Evolutionary conservation across 2,329 filamentous ascomycete genomes (phyloP).

Genomic region (Fusarium luffae): DNA sequence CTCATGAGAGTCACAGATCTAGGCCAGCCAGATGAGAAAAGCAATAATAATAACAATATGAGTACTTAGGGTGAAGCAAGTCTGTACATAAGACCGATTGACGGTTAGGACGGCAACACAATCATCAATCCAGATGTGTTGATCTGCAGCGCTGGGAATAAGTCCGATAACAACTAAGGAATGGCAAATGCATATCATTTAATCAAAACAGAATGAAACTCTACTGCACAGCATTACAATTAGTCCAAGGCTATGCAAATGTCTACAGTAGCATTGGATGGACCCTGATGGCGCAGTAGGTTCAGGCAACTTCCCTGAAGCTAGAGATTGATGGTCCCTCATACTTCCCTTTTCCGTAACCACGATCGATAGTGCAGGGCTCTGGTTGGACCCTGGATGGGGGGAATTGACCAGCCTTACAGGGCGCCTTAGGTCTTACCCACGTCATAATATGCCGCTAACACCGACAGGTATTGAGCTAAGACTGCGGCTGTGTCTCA

Average conservation of each 20-base stretch:
- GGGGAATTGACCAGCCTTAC: conserved; percentile 13
- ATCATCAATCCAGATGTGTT: not conserved
- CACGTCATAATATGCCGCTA: conserved; percentile 10
- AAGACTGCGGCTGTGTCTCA: conserved; percentile 14
- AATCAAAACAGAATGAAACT: not conserved
- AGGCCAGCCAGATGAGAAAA: not conserved
- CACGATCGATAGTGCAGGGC: not conserved
- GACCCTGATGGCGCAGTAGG: not conserved
- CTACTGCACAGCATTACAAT: not conserved
- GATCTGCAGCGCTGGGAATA: not conserved
- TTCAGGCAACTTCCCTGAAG: not conserved
- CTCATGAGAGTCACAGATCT: not conserved
- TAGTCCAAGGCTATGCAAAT: not conserved
- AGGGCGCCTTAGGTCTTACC: not conserved
- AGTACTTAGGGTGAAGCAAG: accelerated
- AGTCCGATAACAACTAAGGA: not conserved
- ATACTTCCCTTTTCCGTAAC: not conserved
- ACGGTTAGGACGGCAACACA: not conserved
- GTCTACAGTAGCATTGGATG: not conserved
- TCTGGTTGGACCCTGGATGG: not conserved
- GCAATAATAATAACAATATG: accelerated
- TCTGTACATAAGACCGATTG: not conserved
- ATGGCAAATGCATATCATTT: not conserved
- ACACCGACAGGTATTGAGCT: not conserved
- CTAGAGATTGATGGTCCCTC: not conserved